phyloP scores from a whole-genome alignment of 495 filamentous ascomycete species.

The Thermothielavioides terrestris region DNA sequence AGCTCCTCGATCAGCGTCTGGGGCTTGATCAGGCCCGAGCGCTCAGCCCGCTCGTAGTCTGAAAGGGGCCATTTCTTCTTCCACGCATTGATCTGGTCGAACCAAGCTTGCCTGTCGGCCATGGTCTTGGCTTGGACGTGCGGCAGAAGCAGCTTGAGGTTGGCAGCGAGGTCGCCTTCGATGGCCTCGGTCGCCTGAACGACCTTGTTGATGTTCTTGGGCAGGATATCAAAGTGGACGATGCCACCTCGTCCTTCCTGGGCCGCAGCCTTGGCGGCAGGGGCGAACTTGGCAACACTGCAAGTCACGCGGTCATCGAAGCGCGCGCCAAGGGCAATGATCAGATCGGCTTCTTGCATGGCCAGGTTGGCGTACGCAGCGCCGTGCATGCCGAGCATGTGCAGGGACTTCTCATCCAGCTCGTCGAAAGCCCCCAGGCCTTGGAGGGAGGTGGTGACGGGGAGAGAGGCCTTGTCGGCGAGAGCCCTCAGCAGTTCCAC shows the following conservation, averaged over 20 bases:
- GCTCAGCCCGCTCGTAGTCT: conserved; percentile 60
- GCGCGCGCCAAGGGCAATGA: conserved; percentile 65
- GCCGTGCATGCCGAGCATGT: conserved; percentile 82
- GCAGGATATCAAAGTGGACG: conserved; percentile 74
- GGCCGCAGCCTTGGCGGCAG: conserved; percentile 56
- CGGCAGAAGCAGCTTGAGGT: conserved; percentile 66
- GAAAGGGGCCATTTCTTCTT: conserved; percentile 75
- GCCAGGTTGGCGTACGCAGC: conserved; percentile 71
- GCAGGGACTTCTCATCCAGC: conserved; percentile 63
- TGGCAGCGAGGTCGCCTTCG: conserved; percentile 63
- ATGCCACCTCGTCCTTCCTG: conserved; percentile 66
- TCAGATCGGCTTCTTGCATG: conserved; percentile 70
- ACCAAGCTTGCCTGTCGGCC: conserved; percentile 69
- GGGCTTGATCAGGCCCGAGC: conserved; percentile 72
- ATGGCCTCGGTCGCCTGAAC: conserved; percentile 74
- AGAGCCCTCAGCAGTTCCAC: conserved; percentile 57
- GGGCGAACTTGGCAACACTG: conserved; percentile 57
- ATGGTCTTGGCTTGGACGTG: conserved; percentile 49
- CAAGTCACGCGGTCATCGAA: conserved; percentile 74
- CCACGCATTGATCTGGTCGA: conserved; percentile 79
- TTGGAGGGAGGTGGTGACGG: conserved; percentile 72
- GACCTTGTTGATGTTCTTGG: conserved; percentile 84
- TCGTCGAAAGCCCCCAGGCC: conserved; percentile 72
- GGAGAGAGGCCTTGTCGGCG: conserved; percentile 63
- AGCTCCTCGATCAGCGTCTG: conserved; percentile 79